phyloP scores from a whole-genome alignment of 805 yeast species.

The Nakazawaea wyomingensis region DNA sequence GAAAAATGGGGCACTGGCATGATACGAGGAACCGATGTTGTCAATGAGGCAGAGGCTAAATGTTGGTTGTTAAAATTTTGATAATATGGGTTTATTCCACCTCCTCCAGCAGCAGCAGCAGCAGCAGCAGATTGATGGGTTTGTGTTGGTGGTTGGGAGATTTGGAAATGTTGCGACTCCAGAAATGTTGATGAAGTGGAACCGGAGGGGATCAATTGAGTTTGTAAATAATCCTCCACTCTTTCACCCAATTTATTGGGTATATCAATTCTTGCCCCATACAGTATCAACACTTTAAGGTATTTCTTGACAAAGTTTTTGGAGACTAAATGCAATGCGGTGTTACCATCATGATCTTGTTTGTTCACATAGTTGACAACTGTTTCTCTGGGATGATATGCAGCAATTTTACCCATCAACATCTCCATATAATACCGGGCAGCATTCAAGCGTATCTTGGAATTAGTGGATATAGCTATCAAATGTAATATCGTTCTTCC shows the following conservation, averaged over 20 bases:
- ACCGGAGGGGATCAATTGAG: conserved; percentile 20
- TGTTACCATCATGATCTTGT: conserved; percentile 53
- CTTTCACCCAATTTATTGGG: conserved; percentile 39
- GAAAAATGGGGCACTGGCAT: conserved; percentile 37
- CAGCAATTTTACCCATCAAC: conserved; percentile 66
- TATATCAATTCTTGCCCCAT: conserved; percentile 50
- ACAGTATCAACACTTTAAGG: conserved; percentile 38
- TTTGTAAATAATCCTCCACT: conserved; percentile 32
- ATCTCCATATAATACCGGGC: conserved; percentile 80
- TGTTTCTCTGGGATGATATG: conserved; percentile 56
- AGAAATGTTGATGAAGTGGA: conserved; percentile 10
- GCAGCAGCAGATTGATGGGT: too few relatives aligned
- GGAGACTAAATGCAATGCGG: conserved; percentile 48
- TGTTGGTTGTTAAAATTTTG: conserved; percentile 9
- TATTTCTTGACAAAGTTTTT: conserved; percentile 40
- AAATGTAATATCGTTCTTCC: conserved; percentile 83
- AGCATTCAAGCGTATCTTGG: conserved; percentile 67
- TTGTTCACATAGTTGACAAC: conserved; percentile 51
- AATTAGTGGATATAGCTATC: conserved; percentile 64
- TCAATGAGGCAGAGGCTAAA: conserved; percentile 12
- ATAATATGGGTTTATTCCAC: conserved; percentile 16
- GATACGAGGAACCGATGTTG: conserved; percentile 12
- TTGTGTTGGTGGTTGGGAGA: conserved; percentile 7
- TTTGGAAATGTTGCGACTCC: conserved; percentile 7
- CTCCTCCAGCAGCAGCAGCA: too few relatives aligned